phyloP scores from a whole-genome alignment of 2,329 filamentous ascomycete species.

The Pseudocercospora eumusae region DNA sequence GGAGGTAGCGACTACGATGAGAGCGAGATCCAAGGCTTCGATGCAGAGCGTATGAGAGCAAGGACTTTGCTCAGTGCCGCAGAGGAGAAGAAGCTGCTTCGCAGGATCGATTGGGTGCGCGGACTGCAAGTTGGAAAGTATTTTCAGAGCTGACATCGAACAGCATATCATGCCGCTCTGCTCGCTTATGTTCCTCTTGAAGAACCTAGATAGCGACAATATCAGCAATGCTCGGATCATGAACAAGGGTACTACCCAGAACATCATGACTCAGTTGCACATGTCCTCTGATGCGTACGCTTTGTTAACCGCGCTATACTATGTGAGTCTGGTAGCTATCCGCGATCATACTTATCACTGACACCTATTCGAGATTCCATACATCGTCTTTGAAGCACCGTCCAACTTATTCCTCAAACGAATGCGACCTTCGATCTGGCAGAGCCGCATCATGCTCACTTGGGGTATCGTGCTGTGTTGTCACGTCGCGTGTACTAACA shows the following conservation, averaged over 20 bases:
- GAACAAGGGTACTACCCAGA: neutral
- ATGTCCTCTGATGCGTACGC: neutral
- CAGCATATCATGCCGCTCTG: neutral
- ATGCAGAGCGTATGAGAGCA: constrained; percentile 10
- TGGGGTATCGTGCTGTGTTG: neutral
- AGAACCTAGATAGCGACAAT: neutral
- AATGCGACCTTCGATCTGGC: neutral
- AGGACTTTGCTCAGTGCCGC: neutral
- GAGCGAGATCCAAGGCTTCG: constrained; percentile 8
- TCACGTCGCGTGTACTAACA: neutral
- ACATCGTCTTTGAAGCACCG: neutral
- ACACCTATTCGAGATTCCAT: neutral
- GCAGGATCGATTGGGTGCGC: neutral
- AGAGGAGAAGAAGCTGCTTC: constrained; percentile 9
- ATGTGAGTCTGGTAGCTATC: neutral
- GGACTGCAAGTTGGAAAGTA: neutral
- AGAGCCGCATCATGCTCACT: neutral
- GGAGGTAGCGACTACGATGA: neutral
- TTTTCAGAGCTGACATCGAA: neutral
- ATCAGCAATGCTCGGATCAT: neutral
- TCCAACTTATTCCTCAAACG: neutral
- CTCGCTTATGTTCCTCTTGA: neutral
- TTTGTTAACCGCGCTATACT: neutral
- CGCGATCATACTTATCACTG: neutral
- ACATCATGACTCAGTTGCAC: neutral